These are phyloP conservation scores for Sordariomycetes sp. DNA, from an alignment of 2,329 filamentous ascomycete species.

Conservation along the genomic window DNA sequence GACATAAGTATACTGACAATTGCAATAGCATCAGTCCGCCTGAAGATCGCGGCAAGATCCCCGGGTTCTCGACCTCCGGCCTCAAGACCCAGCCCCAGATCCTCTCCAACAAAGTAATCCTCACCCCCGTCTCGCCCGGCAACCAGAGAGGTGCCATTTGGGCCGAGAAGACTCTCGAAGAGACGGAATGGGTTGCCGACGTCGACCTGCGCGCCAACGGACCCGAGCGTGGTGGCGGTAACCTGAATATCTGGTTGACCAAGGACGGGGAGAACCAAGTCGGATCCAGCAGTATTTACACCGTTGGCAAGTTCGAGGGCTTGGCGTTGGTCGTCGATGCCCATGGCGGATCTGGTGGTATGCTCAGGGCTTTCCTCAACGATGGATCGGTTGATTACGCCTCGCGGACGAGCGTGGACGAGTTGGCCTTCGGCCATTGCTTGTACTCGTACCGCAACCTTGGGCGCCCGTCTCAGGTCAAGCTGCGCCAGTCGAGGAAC, in stretches of 20 bases:
- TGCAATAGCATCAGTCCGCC: constrained; percentile 53
- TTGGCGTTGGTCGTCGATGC: constrained; percentile 79
- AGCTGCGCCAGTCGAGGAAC: constrained; percentile 55
- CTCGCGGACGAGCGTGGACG: constrained; percentile 67
- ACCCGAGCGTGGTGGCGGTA: constrained; percentile 76
- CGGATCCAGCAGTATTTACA: constrained; percentile 73
- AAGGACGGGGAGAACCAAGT: constrained; percentile 57
- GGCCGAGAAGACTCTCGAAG: constrained; percentile 54
- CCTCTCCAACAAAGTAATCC: constrained; percentile 82
- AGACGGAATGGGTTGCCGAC: constrained; percentile 70
- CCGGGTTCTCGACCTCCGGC: constrained; percentile 46
- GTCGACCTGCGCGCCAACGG: constrained; percentile 83
- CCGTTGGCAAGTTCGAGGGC: constrained; percentile 79
- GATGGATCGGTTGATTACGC: constrained; percentile 78
- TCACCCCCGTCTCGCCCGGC: constrained; percentile 82
- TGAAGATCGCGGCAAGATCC: constrained; percentile 35
- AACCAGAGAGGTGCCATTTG: constrained; percentile 79
- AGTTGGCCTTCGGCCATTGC: constrained; percentile 88
- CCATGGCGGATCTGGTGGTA: constrained; percentile 68
- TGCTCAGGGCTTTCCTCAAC: constrained; percentile 86
- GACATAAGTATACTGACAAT: not conserved
- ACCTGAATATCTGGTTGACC: constrained; percentile 88
- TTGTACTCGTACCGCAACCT: constrained; percentile 85
- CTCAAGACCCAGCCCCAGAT: constrained; percentile 48
- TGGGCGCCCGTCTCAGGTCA: constrained; percentile 72